phyloP scores from a whole-genome alignment of 1,284 basidiomycete genomes.

The Thelephora terrestris region DNA sequence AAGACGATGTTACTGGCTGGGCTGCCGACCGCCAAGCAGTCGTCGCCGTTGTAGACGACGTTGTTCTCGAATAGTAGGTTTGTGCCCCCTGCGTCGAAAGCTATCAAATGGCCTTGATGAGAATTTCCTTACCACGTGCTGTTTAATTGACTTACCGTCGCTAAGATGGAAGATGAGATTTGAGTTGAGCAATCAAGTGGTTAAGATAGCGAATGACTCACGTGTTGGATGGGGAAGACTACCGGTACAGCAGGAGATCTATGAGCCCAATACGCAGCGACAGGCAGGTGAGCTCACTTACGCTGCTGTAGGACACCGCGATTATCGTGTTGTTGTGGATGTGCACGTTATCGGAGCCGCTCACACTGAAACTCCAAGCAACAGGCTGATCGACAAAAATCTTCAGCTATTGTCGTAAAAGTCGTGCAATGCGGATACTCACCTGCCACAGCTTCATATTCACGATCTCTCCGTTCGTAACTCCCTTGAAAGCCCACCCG shows the following conservation, averaged over 20 bases:
- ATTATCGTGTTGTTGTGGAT: conserved; percentile 44
- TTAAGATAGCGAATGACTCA: conserved; percentile 19
- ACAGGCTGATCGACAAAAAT: conserved; percentile 31
- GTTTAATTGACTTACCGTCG: conserved; percentile 22
- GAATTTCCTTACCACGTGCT: not conserved
- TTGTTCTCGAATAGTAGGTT: conserved; percentile 51
- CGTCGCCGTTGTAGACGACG: conserved; percentile 47
- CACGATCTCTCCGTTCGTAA: conserved; percentile 40
- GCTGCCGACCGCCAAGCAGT: conserved; percentile 48
- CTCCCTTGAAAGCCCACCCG: conserved; percentile 41
- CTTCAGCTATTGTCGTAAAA: not conserved
- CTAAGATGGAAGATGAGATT: conserved; percentile 14
- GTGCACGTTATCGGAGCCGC: conserved; percentile 39
- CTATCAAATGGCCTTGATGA: conserved; percentile 16
- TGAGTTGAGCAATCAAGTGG: not conserved
- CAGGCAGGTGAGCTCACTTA: conserved; percentile 2
- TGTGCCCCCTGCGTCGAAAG: conserved; percentile 47
- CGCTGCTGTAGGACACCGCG: conserved; percentile 34
- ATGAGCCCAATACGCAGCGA: not conserved
- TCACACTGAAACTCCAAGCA: conserved; percentile 47
- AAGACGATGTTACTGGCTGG: conserved; percentile 49
- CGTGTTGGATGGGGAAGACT: conserved; percentile 59
- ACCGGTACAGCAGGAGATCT: not conserved
- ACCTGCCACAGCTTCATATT: conserved; percentile 57
- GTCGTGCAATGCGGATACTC: not conserved